phyloP scores from a whole-genome alignment of 345 rosid species.

The Citrus medica region DNA sequence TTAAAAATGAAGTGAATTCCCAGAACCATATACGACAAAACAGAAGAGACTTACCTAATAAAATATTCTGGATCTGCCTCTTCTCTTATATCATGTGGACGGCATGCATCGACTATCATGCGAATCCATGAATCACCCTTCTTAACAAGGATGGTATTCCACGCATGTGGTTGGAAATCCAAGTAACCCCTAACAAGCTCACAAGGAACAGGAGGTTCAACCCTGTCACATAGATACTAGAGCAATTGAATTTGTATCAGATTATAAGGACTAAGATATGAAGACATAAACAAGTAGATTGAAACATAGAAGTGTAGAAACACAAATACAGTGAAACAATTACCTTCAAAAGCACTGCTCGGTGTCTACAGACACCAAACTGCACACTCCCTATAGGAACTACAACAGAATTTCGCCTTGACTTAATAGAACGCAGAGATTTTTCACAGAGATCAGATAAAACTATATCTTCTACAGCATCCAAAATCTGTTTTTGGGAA shows the following conservation, averaged over 20 bases:
- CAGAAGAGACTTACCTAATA: slow-evolving; percentile 53
- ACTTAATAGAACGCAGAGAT: slow-evolving; percentile 64
- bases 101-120: slow-evolving; percentile 92
- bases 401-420: slow-evolving; percentile 58
- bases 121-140: slow-evolving; percentile 68
- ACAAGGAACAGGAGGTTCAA: slow-evolving; percentile 92
- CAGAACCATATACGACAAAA: slow-evolving; percentile 3
- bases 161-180: slow-evolving; percentile 92
- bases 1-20: background rate
- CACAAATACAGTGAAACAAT: background rate
- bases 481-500: slow-evolving; percentile 31
- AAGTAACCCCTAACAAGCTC: slow-evolving; percentile 98
- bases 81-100: slow-evolving; percentile 85
- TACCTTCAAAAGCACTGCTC: slow-evolving; percentile 95
- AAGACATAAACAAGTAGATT: slow-evolving; percentile 6
- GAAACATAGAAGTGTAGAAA: background rate
- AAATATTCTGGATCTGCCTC: slow-evolving; percentile 76
- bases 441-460: slow-evolving; percentile 80
- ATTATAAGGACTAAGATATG: slow-evolving; percentile 1
- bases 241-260: slow-evolving; percentile 21
- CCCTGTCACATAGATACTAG: slow-evolving; percentile 91
- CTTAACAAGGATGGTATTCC: slow-evolving; percentile 71
- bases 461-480: slow-evolving; percentile 44
- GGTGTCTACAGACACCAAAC: slow-evolving; percentile 92
- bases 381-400: slow-evolving; percentile 85